Percentiles rank a stretch among this genome's conserved stretches.
phyloP scores from a whole-genome alignment of 2,329 filamentous ascomycete genomes.

The Sclerotinia sclerotiorum region DNA sequence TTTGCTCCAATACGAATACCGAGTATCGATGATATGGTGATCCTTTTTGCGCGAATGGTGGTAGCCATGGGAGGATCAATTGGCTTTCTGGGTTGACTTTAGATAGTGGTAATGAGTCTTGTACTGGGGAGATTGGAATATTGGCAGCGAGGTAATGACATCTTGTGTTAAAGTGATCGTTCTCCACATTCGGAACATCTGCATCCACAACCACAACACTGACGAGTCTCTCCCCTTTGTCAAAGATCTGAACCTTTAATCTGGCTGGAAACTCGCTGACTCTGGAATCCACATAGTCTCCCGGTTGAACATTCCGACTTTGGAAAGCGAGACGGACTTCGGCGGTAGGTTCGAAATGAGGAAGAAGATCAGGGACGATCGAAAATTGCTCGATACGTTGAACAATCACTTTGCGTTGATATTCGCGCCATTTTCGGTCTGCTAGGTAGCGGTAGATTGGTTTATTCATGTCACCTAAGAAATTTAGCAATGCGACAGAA shows the following conservation, averaged over 20 bases:
- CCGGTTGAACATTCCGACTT: slow-evolving; percentile 67
- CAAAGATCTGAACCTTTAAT: slow-evolving; percentile 82
- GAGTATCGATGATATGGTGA: slow-evolving; percentile 86
- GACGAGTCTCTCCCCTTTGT: slow-evolving; percentile 76
- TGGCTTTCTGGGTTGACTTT: slow-evolving; percentile 59
- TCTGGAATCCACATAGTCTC: slow-evolving; percentile 72
- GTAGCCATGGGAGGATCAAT: slow-evolving; percentile 76
- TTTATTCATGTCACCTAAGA: slow-evolving; percentile 85
- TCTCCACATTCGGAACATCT: slow-evolving; percentile 79
- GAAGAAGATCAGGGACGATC: slow-evolving; percentile 84
- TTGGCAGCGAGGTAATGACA: slow-evolving; percentile 86
- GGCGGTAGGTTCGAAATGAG: slow-evolving; percentile 72
- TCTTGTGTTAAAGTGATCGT: slow-evolving; percentile 73
- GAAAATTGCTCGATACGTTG: slow-evolving; percentile 87
- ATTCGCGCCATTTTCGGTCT: slow-evolving; percentile 81
- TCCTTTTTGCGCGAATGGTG: slow-evolving; percentile 86
- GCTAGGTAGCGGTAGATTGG: slow-evolving; percentile 93
- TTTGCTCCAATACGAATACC: slow-evolving; percentile 81
- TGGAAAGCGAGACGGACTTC: slow-evolving; percentile 83
- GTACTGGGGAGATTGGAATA: slow-evolving; percentile 61
- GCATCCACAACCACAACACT: slow-evolving; percentile 84
- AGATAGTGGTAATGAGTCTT: slow-evolving; percentile 63
- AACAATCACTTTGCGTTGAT: slow-evolving; percentile 73
- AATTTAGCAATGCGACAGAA: slow-evolving; percentile 17
- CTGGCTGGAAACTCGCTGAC: slow-evolving; percentile 72